Evolutionary conservation across 495 filamentous ascomycete genomes (phyloP).

Genomic region (Hypoxylon cercidicola): DNA sequence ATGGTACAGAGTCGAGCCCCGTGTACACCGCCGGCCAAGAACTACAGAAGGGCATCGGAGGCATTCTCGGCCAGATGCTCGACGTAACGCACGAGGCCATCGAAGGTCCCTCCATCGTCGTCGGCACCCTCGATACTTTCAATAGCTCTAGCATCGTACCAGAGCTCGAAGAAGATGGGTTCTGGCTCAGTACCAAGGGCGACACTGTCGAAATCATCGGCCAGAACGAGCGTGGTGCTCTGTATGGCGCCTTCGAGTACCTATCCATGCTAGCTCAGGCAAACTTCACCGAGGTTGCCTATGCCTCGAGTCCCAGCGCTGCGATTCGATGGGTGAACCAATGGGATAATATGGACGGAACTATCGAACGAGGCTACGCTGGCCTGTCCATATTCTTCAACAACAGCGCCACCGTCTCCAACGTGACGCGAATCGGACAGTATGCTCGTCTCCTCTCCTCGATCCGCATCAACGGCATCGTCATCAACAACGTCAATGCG

Average conservation of each 20-base stretch:
- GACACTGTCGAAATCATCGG: constrained; percentile 67
- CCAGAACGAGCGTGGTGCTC: constrained; percentile 72
- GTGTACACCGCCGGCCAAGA: constrained; percentile 69
- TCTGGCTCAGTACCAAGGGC: constrained; percentile 63
- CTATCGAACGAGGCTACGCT: constrained; percentile 75
- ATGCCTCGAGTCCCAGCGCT: constrained; percentile 66
- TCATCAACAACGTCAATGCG: constrained; percentile 81
- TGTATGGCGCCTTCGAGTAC: constrained; percentile 78
- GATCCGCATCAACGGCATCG: constrained; percentile 70
- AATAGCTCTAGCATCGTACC: constrained; percentile 53
- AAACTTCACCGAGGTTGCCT: constrained; percentile 64
- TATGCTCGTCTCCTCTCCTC: constrained; percentile 78
- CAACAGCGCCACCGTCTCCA: constrained; percentile 61
- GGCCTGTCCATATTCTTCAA: constrained; percentile 76
- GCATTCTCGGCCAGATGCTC: constrained; percentile 61
- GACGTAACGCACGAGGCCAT: constrained; percentile 44
- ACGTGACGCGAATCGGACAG: constrained; percentile 67
- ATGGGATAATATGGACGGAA: constrained; percentile 79
- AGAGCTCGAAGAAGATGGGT: constrained; percentile 69
- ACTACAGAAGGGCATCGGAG: constrained; percentile 65
- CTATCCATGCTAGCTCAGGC: constrained; percentile 71
- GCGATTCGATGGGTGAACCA: constrained; percentile 77
- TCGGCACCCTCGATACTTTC: constrained; percentile 68
- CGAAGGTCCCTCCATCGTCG: constrained; percentile 55
- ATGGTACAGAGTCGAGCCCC: constrained; percentile 61